Evolutionary conservation across 2,329 filamentous ascomycete species (phyloP).

Genomic region (Exophiala sp.): DNA sequence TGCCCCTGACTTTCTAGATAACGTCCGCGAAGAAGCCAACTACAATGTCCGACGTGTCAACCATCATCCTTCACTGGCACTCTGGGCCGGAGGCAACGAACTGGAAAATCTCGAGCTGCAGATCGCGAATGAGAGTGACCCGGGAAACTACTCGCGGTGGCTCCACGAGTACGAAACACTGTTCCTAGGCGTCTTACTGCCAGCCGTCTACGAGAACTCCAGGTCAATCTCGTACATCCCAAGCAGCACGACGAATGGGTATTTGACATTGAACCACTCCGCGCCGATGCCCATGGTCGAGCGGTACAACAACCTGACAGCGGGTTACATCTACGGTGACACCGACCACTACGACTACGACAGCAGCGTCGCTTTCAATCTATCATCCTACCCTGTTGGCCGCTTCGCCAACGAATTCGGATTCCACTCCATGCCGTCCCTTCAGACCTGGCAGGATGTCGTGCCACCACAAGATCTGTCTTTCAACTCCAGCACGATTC

Average conservation of each 20-base stretch:
- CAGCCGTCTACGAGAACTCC: conserved; percentile 56
- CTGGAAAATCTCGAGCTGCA: conserved; percentile 35
- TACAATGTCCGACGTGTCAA: conserved; percentile 66
- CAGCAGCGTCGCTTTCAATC: conserved; percentile 51
- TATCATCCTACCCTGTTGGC: conserved; percentile 54
- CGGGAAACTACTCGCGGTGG: conserved; percentile 43
- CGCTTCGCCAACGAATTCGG: conserved; percentile 64
- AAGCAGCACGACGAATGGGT: conserved; percentile 59
- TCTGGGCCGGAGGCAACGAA: conserved; percentile 92
- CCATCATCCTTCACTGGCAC: conserved; percentile 81
- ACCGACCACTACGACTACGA: conserved; percentile 62
- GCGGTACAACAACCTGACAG: conserved; percentile 53
- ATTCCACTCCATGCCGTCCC: conserved; percentile 60
- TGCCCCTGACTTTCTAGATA: conserved; percentile 59
- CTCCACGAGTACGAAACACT: conserved; percentile 56
- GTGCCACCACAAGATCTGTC: conserved; percentile 49
- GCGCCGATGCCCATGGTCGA: conserved; percentile 52
- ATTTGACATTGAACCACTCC: conserved; percentile 53
- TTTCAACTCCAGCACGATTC: conserved; percentile 56
- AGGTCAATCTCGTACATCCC: conserved; percentile 60
- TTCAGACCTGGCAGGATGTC: conserved; percentile 57
- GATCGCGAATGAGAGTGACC: conserved; percentile 35
- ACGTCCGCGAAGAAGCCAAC: conserved; percentile 62
- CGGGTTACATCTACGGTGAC: conserved; percentile 54
- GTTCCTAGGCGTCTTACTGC: conserved; percentile 55